Evolutionary conservation across 306 rosid species (phyloP).

Genomic region (Gleditsia sinensis): DNA sequence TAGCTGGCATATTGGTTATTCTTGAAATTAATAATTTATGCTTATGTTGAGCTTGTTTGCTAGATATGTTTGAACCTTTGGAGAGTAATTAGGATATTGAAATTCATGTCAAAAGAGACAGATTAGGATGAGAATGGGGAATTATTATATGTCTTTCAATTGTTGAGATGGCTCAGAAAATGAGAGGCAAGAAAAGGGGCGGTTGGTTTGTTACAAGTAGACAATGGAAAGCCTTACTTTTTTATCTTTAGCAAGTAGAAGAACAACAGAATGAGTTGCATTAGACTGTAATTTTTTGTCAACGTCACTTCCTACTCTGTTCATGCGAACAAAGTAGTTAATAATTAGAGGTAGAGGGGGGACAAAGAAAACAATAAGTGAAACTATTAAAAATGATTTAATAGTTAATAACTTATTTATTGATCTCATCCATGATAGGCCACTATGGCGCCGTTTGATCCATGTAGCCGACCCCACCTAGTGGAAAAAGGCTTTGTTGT

Average conservation of each 20-base stretch:
- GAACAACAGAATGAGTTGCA: neutral
- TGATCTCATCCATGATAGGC: no score
- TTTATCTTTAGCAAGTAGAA: neutral
- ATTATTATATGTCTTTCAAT: neutral
- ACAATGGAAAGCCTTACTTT: neutral
- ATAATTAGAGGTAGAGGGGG: no score
- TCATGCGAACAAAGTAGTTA: no score
- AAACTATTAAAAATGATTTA: no score
- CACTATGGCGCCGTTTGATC: no score
- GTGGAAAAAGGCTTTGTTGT: no score
- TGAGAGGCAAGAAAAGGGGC: neutral
- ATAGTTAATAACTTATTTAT: no score
- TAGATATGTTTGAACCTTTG: neutral
- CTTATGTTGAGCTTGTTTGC: neutral
- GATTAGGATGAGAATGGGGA: neutral
- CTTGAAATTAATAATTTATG: neutral
- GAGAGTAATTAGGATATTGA: neutral
- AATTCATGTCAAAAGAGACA: neutral
- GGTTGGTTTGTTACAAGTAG: neutral
- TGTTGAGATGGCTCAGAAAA: neutral
- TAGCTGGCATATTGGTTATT: neutral
- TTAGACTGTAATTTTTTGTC: neutral
- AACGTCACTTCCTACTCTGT: neutral
- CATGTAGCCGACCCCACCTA: no score
- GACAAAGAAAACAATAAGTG: no score